Conservation (phyloP, 495 filamentous ascomycete genomes). For the Trichoderma virens region DNA sequence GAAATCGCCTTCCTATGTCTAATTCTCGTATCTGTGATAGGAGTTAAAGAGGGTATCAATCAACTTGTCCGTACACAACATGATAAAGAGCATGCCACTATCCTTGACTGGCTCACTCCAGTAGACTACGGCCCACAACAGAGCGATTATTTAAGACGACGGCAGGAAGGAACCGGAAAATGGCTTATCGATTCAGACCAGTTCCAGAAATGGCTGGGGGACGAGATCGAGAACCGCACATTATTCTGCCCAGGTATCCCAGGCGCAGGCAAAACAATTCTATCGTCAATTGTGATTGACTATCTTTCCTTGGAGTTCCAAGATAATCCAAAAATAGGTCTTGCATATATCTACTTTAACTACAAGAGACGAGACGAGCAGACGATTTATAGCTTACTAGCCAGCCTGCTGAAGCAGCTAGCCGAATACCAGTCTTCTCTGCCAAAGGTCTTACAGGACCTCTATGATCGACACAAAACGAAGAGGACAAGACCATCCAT, state of each 20-base stretch:
- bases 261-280: conserved; percentile 31
- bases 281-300: conserved; percentile 29
- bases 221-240: conserved; percentile 16
- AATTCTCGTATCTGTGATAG: background rate
- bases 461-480: too few species aligned
- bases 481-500: conserved; percentile 23
- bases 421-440: too few species aligned
- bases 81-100: background rate
- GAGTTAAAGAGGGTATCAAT: too few species aligned
- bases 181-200: conserved; percentile 30
- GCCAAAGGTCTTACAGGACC: too few species aligned
- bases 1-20: too few species aligned
- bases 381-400: too few species aligned
- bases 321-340: conserved; percentile 27
- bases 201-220: conserved; percentile 29
- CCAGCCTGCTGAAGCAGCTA: too few species aligned
- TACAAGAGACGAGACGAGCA: too few species aligned
- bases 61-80: too few species aligned
- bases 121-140: background rate
- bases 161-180: conserved; percentile 26
- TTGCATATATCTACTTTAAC: conserved; percentile 39
- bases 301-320: conserved; percentile 19
- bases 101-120: background rate
- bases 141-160: background rate
- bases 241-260: conserved; percentile 40